Evolutionary conservation across 495 filamentous ascomycete species (phyloP).

Genomic region (Amphirosellinia nigrospora): DNA sequence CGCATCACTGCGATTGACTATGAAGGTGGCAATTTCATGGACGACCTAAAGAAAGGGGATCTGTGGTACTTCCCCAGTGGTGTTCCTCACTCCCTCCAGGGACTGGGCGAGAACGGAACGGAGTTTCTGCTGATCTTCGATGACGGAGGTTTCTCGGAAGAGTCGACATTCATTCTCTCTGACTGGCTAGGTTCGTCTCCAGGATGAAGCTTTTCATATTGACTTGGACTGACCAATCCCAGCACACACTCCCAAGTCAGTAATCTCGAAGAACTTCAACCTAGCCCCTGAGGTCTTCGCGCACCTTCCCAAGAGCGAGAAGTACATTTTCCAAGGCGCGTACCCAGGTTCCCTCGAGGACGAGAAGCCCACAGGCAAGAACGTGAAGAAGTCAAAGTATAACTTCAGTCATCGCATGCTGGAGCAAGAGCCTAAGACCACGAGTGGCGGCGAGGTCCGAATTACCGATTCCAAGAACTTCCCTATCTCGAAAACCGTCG

Average conservation of each 20-base stretch:
- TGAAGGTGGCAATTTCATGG: slow-evolving; percentile 71
- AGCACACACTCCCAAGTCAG: slow-evolving; percentile 67
- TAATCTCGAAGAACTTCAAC: slow-evolving; percentile 70
- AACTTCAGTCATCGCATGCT: slow-evolving; percentile 69
- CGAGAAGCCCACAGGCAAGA: slow-evolving; percentile 50
- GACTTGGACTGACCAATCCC: slow-evolving; percentile 19
- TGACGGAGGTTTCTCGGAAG: slow-evolving; percentile 70
- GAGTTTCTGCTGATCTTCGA: slow-evolving; percentile 77
- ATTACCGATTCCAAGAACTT: slow-evolving; percentile 73
- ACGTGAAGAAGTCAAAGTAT: slow-evolving; percentile 63
- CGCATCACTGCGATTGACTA: slow-evolving; percentile 70
- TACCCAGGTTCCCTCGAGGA: slow-evolving; percentile 54
- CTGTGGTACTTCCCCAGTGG: slow-evolving; percentile 80
- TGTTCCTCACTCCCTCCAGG: slow-evolving; percentile 73
- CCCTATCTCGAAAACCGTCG: slow-evolving; percentile 66
- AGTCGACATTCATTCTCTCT: slow-evolving; percentile 70
- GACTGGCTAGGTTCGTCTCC: slow-evolving; percentile 65
- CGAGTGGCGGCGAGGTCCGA: slow-evolving; percentile 63
- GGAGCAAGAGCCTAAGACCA: slow-evolving; percentile 58
- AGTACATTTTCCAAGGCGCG: slow-evolving; percentile 73
- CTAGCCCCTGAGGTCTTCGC: slow-evolving; percentile 63
- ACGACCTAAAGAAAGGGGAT: slow-evolving; percentile 72
- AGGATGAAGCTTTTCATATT: slow-evolving; percentile 5
- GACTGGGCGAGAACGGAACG: slow-evolving; percentile 67
- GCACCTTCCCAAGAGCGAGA: slow-evolving; percentile 62